Evolutionary conservation across 257 asterid genomes (phyloP).

Genomic region (Craterostigma plantagineum): DNA sequence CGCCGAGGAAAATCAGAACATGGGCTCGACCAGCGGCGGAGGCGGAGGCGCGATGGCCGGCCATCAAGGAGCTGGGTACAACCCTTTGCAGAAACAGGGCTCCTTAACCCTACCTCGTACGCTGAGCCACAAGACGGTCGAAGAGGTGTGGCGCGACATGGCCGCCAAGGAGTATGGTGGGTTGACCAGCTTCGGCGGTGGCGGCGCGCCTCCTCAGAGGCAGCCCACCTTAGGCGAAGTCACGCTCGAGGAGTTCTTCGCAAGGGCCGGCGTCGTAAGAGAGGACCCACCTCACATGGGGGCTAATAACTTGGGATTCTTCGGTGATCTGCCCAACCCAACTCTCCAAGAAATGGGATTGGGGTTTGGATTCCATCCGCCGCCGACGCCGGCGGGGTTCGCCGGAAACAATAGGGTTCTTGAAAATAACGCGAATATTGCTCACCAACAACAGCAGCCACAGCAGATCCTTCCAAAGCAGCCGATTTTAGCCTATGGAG

Average conservation of each 20-base stretch:
- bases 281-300: slow-evolving; percentile 40
- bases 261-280: slow-evolving; percentile 71
- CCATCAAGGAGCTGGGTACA: slow-evolving; percentile 14
- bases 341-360: slow-evolving; percentile 16
- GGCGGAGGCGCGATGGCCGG: slow-evolving; percentile 1
- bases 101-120: slow-evolving; percentile 78
- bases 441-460: slow-evolving; percentile 27
- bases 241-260: slow-evolving; percentile 81
- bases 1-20: slow-evolving; percentile 71
- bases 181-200: slow-evolving; percentile 15
- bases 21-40: slow-evolving; percentile 17
- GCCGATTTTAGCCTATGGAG: slow-evolving; percentile 29
- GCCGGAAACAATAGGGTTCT: too few species aligned
- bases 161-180: slow-evolving; percentile 26
- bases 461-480: slow-evolving; percentile 55
- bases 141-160: slow-evolving; percentile 85
- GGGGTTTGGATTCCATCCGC: slow-evolving; percentile 38
- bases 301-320: slow-evolving; percentile 18
- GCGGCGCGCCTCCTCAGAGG: slow-evolving; percentile 30
- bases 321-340: slow-evolving; percentile 23
- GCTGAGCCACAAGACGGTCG: slow-evolving; percentile 85
- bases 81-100: slow-evolving; percentile 59
- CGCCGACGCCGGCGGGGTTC: too few species aligned
- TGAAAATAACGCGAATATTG: too few species aligned
- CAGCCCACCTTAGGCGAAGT: slow-evolving; percentile 70